phyloP scores from a whole-genome alignment of 164 flowering plant genomes.

The Cinnamomum micranthum region DNA sequence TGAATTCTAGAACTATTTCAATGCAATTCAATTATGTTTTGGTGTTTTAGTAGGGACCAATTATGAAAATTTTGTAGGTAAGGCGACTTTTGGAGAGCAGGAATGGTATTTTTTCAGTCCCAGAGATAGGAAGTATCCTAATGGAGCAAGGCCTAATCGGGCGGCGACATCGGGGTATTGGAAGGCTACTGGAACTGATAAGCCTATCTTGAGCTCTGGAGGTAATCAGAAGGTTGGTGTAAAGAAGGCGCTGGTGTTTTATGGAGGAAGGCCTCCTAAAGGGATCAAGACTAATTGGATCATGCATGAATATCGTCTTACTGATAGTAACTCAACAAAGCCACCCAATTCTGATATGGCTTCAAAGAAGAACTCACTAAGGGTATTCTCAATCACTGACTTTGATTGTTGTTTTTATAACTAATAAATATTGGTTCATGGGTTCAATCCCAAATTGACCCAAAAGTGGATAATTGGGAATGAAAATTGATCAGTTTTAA shows the following conservation, averaged over 20 bases:
- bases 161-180: constrained; percentile 93
- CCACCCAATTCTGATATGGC: constrained; percentile 44
- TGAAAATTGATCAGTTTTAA: not conserved
- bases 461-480: not conserved
- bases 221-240: constrained; percentile 81
- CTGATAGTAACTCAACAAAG: constrained; percentile 15
- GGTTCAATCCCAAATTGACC: not conserved
- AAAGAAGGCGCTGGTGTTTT: constrained; percentile 87
- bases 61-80: constrained; percentile 33
- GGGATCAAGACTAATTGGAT: constrained; percentile 91
- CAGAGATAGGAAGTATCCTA: constrained; percentile 84
- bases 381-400: constrained; percentile 40
- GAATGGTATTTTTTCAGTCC: constrained; percentile 98
- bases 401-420: no score
- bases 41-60: not conserved
- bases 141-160: constrained; percentile 83
- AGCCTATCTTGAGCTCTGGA: constrained; percentile 61
- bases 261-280: constrained; percentile 82
- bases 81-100: constrained; percentile 81
- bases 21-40: not conserved
- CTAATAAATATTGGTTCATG: not conserved
- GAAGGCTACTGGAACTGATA: constrained; percentile 98
- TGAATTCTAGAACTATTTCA: no score
- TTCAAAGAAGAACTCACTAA: constrained; percentile 56
- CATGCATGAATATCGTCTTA: constrained; percentile 85